Evolutionary conservation across 768 basidiomycete genomes (phyloP).

Genomic region (Suillus luteus): DNA sequence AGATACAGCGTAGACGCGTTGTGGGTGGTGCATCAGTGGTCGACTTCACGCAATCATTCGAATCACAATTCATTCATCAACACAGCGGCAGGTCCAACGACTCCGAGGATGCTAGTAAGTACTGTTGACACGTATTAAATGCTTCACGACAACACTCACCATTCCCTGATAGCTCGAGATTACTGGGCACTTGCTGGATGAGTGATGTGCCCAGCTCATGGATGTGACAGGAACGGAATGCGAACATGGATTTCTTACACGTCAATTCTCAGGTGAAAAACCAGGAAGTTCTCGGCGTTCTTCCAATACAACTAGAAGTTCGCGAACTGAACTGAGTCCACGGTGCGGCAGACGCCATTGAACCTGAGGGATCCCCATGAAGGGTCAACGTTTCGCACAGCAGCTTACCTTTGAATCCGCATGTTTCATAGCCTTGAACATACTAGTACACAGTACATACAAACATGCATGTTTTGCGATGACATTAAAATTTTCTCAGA

Average conservation of each 20-base stretch:
- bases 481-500: not conserved
- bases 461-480: not conserved
- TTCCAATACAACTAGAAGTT: not conserved
- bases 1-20: not conserved
- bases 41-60: not conserved
- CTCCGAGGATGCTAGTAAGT: not conserved
- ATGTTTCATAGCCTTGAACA: constrained; percentile 1
- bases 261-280: not conserved
- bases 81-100: not conserved
- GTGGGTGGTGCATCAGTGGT: not conserved
- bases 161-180: not conserved
- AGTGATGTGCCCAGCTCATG: not conserved
- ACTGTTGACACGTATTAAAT: not conserved
- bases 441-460: not conserved
- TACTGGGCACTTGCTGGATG: not conserved
- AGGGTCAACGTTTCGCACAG: not conserved
- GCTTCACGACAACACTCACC: not conserved
- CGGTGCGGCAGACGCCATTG: not conserved
- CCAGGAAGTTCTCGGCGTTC: not conserved
- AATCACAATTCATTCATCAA: not conserved
- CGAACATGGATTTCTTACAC: not conserved
- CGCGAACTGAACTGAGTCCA: not conserved
- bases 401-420: not conserved
- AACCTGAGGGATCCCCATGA: not conserved
- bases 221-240: not conserved